Evolutionary conservation across 768 basidiomycete genomes (phyloP).

Genomic region (Panaeolus papilionaceus): DNA sequence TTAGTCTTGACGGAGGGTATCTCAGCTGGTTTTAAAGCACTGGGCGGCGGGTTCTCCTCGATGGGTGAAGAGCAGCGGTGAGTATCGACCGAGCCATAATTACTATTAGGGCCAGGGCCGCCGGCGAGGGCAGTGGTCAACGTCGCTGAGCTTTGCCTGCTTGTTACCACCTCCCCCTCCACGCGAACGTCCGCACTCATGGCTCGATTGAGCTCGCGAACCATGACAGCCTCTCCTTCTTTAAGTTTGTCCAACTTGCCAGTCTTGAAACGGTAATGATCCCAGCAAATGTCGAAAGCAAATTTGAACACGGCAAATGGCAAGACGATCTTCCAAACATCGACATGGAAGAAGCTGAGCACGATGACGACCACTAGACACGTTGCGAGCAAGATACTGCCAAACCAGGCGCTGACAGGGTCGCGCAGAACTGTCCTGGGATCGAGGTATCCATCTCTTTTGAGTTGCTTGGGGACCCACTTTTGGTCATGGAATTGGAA

Average conservation of each 20-base stretch:
- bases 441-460: conserved; percentile 43
- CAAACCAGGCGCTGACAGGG: conserved; percentile 75
- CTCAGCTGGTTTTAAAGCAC: too few species aligned
- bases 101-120: neutral
- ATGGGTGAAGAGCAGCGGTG: neutral
- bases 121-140: conserved; percentile 25
- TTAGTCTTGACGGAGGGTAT: neutral
- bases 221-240: conserved; percentile 35
- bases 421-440: conserved; percentile 74
- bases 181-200: conserved; percentile 14
- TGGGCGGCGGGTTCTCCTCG: neutral
- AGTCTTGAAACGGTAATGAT: conserved; percentile 51
- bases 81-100: conserved; percentile 1
- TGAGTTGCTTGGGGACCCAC: conserved; percentile 57
- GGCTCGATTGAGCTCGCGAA: conserved; percentile 33
- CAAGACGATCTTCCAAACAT: conserved; percentile 85
- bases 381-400: conserved; percentile 65
- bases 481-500: conserved; percentile 64
- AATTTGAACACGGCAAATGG: conserved; percentile 83
- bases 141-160: conserved; percentile 26
- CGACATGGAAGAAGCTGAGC: conserved; percentile 75
- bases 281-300: conserved; percentile 67
- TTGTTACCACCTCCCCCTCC: neutral
- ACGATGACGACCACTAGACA: conserved; percentile 80
- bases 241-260: conserved; percentile 26